Conservation (phyloP, 441 rosid species). For the Syzygium malaccense region DNA sequence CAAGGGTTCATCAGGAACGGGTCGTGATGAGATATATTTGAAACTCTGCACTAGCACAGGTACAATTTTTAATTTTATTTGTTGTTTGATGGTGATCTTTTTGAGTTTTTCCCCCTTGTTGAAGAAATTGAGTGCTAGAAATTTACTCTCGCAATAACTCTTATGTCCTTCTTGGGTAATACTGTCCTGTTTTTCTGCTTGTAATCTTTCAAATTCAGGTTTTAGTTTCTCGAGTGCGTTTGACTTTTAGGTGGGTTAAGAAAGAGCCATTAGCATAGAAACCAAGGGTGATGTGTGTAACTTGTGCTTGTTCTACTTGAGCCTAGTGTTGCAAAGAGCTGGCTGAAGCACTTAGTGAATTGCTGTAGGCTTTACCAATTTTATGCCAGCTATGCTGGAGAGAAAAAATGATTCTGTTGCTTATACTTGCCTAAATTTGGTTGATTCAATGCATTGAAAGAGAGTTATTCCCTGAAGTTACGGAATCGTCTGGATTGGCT, state of each 20-base stretch:
- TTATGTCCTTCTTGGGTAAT: not conserved
- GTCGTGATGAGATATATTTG: constrained; percentile 77
- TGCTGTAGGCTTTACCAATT: not conserved
- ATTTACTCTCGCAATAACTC: not conserved
- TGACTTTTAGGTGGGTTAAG: not conserved
- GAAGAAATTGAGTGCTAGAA: not conserved
- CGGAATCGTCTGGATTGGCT: not conserved
- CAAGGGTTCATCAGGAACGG: constrained; percentile 73
- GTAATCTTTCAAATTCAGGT: not conserved
- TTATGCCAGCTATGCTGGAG: not conserved
- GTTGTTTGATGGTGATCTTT: not conserved
- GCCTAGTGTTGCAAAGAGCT: not conserved
- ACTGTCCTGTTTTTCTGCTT: not conserved
- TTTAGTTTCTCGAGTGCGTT: not conserved
- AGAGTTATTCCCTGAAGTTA: not conserved
- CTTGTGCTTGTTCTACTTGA: not conserved
- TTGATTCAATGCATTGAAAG: not conserved
- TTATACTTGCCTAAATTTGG: not conserved
- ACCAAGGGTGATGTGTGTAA: not conserved
- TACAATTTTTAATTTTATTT: constrained; percentile 7
- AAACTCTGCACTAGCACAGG: constrained; percentile 91
- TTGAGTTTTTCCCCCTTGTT: not conserved
- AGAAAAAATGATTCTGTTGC: not conserved
- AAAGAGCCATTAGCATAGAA: not conserved
- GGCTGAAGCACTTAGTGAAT: not conserved